Base-by-base conservation (phyloP, 208 protist genomes). In the Angomonas ambiguus region DNA sequence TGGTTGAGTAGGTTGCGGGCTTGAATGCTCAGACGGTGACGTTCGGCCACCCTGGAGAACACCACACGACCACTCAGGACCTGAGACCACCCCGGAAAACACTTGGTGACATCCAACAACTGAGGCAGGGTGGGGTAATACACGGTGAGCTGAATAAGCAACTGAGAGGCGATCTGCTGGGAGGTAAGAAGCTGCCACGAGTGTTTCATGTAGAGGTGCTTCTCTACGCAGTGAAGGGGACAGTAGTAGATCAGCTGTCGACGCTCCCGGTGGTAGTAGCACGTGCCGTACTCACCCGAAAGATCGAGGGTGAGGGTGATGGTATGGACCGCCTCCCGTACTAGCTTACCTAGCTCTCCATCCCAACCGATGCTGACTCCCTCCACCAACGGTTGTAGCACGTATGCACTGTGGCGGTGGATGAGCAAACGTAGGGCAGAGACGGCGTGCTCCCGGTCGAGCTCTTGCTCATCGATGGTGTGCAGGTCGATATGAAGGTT, bases 361-460 rank as follows among this genome's bases (percentile, higher is more conserved):
- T 91, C 82, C 85, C 90, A 95, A 20, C 90, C 90, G 20, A 88
- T 76, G 31, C 75, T 77, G 42, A 91, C 68, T 2, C 87, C 83
- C 24, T 86, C 79, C 16, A 93, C 66, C 10, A 95, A 69, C 20
- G 78, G 83, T 71, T 93, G 77, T 61, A 95, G 75, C 10, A 93
- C 85, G 55, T 78, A 71, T 27, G 72, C 55, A 65, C 90, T 85
- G 41, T 82, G 67, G 34, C 76, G 62, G 55, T 88, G 70, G 51
- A 76, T 75, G n/a, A 95, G 69, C n/a, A 92, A 38, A 10, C 75
- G 82, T 51, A 92, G 67, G 57, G 83, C 67, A 0, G 84, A 83
- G 3, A 92, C 65, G 61, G 83, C 18, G 62, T 77, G 66, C 27
- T 87, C 87, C 10, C 65, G 69, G 67, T 92, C 70, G 22, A 30